Conservation (phyloP, 768 basidiomycete genomes). For the Dioszegia crocea region DNA sequence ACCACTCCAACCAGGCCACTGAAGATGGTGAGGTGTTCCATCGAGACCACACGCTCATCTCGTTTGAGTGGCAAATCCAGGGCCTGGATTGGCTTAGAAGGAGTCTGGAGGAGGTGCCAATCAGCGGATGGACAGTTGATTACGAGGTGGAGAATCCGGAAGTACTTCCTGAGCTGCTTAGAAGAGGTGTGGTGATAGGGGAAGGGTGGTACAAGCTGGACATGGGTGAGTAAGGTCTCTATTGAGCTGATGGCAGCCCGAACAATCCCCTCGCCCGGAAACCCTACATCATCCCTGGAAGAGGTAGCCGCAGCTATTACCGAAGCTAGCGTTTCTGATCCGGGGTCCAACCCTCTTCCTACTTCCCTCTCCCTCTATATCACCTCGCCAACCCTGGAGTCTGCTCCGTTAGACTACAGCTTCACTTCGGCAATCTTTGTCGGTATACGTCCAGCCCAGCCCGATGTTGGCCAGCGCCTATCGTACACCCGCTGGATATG, state of each 20-base stretch:
- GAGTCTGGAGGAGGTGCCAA: slow-evolving; percentile 56
- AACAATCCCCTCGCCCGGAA: slow-evolving; percentile 10
- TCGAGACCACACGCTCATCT: slow-evolving; percentile 5
- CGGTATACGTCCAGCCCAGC: slow-evolving; percentile 65
- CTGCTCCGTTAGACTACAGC: slow-evolving; percentile 56
- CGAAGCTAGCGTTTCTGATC: not conserved
- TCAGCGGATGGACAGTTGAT: slow-evolving; percentile 31
- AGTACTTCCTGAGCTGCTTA: slow-evolving; percentile 59
- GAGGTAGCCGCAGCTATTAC: slow-evolving; percentile 13
- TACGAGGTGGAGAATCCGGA: slow-evolving; percentile 42
- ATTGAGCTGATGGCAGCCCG: slow-evolving; percentile 7
- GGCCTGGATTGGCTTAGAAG: slow-evolving; percentile 60
- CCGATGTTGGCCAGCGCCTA: slow-evolving; percentile 60
- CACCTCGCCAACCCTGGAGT: slow-evolving; percentile 64
- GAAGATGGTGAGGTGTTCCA: slow-evolving; percentile 1
- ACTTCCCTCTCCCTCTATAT: slow-evolving; percentile 61
- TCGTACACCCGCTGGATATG: slow-evolving; percentile 69
- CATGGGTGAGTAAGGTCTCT: slow-evolving; percentile 53
- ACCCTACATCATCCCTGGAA: slow-evolving; percentile 10
- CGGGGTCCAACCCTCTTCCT: not conserved
- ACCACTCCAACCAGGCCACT: not conserved
- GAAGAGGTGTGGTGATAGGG: slow-evolving; percentile 63
- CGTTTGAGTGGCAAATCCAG: slow-evolving; percentile 68
- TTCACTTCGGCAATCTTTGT: slow-evolving; percentile 65
- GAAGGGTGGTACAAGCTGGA: slow-evolving; percentile 70